Percentiles rank a stretch among this genome's conserved stretches.
Conservation (phyloP, 371 early-diverging fungal species). For the Rhizopus arrhizus region DNA sequence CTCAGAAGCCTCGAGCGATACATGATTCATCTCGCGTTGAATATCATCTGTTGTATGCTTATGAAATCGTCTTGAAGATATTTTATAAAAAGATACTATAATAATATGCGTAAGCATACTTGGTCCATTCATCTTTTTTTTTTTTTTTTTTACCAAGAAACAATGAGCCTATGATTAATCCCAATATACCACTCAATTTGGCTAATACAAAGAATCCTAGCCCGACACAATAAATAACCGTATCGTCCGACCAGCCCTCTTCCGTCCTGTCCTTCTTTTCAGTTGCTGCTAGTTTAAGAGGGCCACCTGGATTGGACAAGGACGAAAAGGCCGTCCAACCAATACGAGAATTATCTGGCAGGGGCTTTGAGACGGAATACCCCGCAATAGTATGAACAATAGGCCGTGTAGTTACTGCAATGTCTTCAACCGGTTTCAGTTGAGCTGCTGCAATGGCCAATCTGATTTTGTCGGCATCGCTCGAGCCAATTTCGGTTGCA, state of each 20-base stretch:
- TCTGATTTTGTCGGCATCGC: conserved; percentile 32
- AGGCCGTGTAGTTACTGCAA: conserved; percentile 5
- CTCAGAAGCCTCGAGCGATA: conserved; percentile 48
- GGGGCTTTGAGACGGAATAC: conserved; percentile 22
- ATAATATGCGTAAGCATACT: neutral
- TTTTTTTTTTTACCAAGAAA: conserved; percentile 45
- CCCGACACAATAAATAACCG: conserved; percentile 37
- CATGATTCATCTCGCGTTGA: conserved; percentile 58
- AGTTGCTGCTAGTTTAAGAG: conserved; percentile 16
- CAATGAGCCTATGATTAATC: conserved; percentile 41
- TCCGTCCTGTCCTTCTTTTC: conserved; percentile 13
- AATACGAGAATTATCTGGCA: conserved; percentile 34
- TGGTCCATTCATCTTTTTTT: neutral
- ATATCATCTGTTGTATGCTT: conserved; percentile 69
- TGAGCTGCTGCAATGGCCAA: conserved; percentile 25
- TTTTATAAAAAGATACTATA: conserved; percentile 68
- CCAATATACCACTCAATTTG: conserved; percentile 41
- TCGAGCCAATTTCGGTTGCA: conserved; percentile 31
- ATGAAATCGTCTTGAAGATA: conserved; percentile 65
- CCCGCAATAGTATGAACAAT: conserved; percentile 29
- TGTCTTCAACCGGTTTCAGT: conserved; percentile 19
- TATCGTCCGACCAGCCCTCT: conserved; percentile 45
- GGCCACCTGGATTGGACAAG: conserved; percentile 29
- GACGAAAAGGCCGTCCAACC: conserved; percentile 42
- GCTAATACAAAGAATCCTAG: conserved; percentile 36